Evolutionary conservation across 2,329 filamentous ascomycete genomes (phyloP), one percentile per base, ranked within the genome.

Genomic region (Alternaria alternata): DNA sequence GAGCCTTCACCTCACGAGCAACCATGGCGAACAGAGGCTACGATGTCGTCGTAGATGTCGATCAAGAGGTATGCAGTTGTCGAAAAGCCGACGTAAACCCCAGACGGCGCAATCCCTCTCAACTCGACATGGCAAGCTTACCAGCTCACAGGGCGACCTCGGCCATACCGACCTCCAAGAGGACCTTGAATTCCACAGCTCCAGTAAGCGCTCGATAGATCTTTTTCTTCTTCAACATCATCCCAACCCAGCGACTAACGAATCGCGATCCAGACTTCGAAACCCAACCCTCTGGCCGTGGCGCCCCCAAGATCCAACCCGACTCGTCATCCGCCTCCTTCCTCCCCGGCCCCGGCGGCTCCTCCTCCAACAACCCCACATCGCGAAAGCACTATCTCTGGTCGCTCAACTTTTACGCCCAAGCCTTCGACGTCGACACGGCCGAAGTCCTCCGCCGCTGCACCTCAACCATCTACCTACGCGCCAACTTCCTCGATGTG

Each of bases 351-450:
- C 73, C 75, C 51, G 67, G 67, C 2, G 66, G 67, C 2, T 64
- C 69, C 3, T 46, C 56, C 9, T 22, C 39, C 52, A 38, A 54
- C 69, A 18, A 22, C 24, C 26, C 67, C 16, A 34, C 58, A 71
- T 75, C 41, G 65, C 71, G 74, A 62, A 98, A 98, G 82, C 92
- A 92, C 74, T 93, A 90, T 82, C 91, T 98, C 66, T 99, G 95
- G 95, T 89, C 89, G 46, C 84, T 98, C 64, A 88, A 89, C 59
- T 99, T 97, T 84, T 99, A 99, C 83, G 89, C 93, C 57, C 95
- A 97, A 82, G 98, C 95, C 87, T 99, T 99, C 82, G 95, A 99
- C 76, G 94, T 99, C 66, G 95, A 99, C 81, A 98, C 95, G 1
- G 89, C 87, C 61, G 92, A 95, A 54, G 94, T 99, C 20, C 82